phyloP scores from a whole-genome alignment of 176 grass and related monocot genomes.

The Triticum aestivum region IWGSC_CS_RefSeq_v2.1 NC_057807.1:93298196-93298695 shows the following conservation, averaged over 20 bases:
- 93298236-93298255: slow-evolving; percentile 18
- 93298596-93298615: neutral
- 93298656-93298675: neutral
- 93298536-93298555: neutral
- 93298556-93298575: neutral
- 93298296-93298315: slow-evolving; percentile 28
- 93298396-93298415: neutral
- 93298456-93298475: slow-evolving; percentile 17
- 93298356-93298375: slow-evolving; percentile 79
- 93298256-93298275: neutral
- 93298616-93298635: neutral
- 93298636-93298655: neutral
- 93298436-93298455: slow-evolving; percentile 7
- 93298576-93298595: slow-evolving; percentile 14
- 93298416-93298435: neutral
- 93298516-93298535: neutral
- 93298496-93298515: slow-evolving; percentile 19
- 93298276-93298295: neutral
- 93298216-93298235: slow-evolving; percentile 20
- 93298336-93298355: slow-evolving; percentile 97
- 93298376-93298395: slow-evolving; percentile 57
- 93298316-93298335: slow-evolving; percentile 99
- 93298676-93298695: neutral
- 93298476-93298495: slow-evolving; percentile 12
- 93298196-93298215: slow-evolving; percentile 19